phyloP scores from a whole-genome alignment of 331 rosid species.

The Rhamnella rubrinervis region DNA sequence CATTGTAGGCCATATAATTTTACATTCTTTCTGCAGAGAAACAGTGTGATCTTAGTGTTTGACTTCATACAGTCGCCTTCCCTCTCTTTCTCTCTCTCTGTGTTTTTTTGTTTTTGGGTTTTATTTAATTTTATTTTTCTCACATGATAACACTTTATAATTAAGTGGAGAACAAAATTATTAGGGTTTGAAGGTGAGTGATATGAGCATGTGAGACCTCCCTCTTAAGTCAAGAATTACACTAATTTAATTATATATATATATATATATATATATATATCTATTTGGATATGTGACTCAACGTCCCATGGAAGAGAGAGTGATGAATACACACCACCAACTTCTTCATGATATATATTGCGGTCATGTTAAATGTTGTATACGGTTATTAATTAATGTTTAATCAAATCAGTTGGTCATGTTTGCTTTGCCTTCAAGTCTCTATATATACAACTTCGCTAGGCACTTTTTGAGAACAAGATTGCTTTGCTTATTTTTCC shows the following conservation, averaged over 20 bases:
- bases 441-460: no score
- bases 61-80: slow-evolving; percentile 31
- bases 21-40: slow-evolving; percentile 53
- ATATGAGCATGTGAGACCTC: slow-evolving; percentile 61
- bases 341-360: no score
- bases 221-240: slow-evolving; percentile 63
- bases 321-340: no score
- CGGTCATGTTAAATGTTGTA: no score
- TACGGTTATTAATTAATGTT: no score
- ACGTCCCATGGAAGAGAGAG: no score
- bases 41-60: slow-evolving; percentile 28
- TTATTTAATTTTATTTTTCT: slow-evolving; percentile 5
- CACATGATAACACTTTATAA: slow-evolving; percentile 28
- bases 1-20: slow-evolving; percentile 24
- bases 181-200: slow-evolving; percentile 61
- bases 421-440: no score
- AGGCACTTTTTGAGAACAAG: no score
- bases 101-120: neutral
- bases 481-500: no score
- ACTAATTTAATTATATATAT: slow-evolving; percentile 28
- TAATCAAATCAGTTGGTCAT: no score
- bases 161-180: slow-evolving; percentile 82
- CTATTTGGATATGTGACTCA: neutral
- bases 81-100: neutral
- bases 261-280: neutral